A percentile compares a stretch with the other conserved stretches of the same genome.
Conservation (phyloP, 2,329 filamentous ascomycete genomes). For the Spiromastix sp. region DNA sequence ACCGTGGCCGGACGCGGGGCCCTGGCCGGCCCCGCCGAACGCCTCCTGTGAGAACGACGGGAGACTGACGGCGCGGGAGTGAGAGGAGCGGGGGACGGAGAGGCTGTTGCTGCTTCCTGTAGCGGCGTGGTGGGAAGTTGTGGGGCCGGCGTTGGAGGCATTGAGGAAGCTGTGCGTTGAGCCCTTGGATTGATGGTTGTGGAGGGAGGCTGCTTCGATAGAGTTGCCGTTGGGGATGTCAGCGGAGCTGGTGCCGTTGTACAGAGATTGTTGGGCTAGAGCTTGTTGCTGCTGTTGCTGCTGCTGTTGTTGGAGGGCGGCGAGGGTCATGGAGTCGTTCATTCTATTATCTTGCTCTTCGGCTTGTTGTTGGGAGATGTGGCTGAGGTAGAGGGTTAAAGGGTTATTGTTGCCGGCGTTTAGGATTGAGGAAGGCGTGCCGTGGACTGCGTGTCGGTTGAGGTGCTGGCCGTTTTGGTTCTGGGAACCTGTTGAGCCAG, state of each 20-base stretch:
- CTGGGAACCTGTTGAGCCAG: constrained; percentile 40
- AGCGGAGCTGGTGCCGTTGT: constrained; percentile 60
- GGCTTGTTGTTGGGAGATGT: constrained; percentile 49
- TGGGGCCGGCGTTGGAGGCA: constrained; percentile 46
- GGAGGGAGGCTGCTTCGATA: constrained; percentile 28
- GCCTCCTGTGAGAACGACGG: constrained; percentile 58
- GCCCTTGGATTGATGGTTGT: constrained; percentile 50
- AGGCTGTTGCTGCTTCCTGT: constrained; percentile 48
- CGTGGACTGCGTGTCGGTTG: constrained; percentile 47
- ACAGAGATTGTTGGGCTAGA: constrained; percentile 69
- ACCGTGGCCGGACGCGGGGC: too few species aligned
- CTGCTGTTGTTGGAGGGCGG: constrained; percentile 51
- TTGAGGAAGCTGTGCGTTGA: constrained; percentile 54
- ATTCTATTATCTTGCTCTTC: constrained; percentile 55
- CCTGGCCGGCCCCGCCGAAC: too few species aligned
- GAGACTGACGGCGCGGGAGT: constrained; percentile 79
- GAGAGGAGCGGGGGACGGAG: constrained; percentile 45
- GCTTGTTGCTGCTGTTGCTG: constrained; percentile 51
- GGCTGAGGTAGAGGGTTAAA: constrained; percentile 84
- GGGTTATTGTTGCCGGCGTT: constrained; percentile 76
- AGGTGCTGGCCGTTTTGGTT: constrained; percentile 47
- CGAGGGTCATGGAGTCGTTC: constrained; percentile 31
- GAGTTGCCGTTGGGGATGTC: constrained; percentile 48
- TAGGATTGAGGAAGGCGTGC: constrained; percentile 61
- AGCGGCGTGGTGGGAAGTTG: constrained; percentile 67